Base-by-base conservation (phyloP, 1,284 basidiomycete genomes). In the Butyriboletus regius region DNA sequence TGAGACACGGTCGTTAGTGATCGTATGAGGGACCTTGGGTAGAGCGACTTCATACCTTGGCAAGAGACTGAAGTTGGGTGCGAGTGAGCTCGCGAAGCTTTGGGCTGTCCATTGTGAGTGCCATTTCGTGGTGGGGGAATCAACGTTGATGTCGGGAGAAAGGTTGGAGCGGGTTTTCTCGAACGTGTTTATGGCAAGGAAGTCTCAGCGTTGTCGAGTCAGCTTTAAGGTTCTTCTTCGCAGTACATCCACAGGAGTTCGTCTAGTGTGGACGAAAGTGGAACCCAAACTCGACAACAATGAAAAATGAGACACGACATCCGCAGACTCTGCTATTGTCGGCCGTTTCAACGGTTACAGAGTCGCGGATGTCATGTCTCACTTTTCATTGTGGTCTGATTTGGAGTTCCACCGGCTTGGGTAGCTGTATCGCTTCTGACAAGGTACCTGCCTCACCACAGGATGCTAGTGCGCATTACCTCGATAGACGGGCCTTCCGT, bases 41-140 rank as follows among this genome's bases (percentile, higher is more conserved):
- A 28, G 22, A 32, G 15, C 8, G 13, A 9, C 12, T 12, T 12
- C 50, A 15, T 32, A 62, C 63, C 53, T 67, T 66, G 32, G 63
- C 63, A 15, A 67, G 57, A 7, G 61, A 50, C 46, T 68, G 63
- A 22, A 67, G 49, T 40, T 60, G 48, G 13, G 37, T 17, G 5
- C 60, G 63, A 42, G 45, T 37, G 31, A 64, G 61, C 18, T 54
- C 26, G 38, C 51, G 53, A 31, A 66, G 60, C 26, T 54, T 52
- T 33, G 54, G 44, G 24, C 44, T 56, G 17, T 51, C 54, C 50
- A 68, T 50, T 3, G 18, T 46, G 17, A 41, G 41, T 6, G 48
- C 28, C 50, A 45, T 57, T 9, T 48, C 17, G 38, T 24, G 22
- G 5, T 8, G 24, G 4, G 17, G 14, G 18, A 12, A 18, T 32